Base-by-base conservation (phyloP, 169 alveolate genomes). In the Perkinsus marinus region DNA sequence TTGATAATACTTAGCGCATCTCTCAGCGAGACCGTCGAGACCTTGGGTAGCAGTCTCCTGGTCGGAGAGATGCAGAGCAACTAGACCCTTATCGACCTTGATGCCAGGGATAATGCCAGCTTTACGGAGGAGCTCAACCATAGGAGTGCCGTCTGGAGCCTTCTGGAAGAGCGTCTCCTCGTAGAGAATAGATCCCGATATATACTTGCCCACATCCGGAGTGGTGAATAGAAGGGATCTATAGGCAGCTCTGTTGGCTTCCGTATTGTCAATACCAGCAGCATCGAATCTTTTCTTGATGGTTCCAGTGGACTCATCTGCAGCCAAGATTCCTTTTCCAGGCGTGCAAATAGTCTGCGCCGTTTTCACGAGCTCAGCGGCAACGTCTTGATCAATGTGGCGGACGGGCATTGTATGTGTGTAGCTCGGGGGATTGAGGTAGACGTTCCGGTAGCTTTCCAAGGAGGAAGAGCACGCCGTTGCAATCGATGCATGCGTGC, bases 241-340 rank as follows among this genome's bases (percentile, higher is more conserved):
- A 95, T 98, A 99, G 41, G 97, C 97, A 46, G 99, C 97, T 93
- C 99, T 96, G 94, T 98, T 97, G 91, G 96, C 98, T 91, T 97
- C 98, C 16, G 97, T 98, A 95, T 98, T 99, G 93, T 98, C 99
- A 39, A 98, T 96, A 37, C 97, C 96, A 13, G 98, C 97, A 43
- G 94, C 93, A 39, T 95, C 97, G 93, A 98, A 98, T 89, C 99
- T 94, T 94, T 98, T 97, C 93, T 98, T 98, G 46, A 97, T 97
- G 43, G 99, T 98, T 91, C 99, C 99, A 39, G 99, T 97, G 39
- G 99, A 97, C 96, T 99, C 99, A 94, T 99, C 99, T 39, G 99
- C 99, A 38, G 99, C 99, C 46, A 99, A 95, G 92, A 99, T 97
- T 41, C 99, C 99, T 95, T 98, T 98, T 91, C 99, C 99, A 34